Evolutionary conservation across 208 protist genomes (phyloP), one percentile per base, ranked within the genome.

Genomic region (Trypanosoma melophagium): DNA sequence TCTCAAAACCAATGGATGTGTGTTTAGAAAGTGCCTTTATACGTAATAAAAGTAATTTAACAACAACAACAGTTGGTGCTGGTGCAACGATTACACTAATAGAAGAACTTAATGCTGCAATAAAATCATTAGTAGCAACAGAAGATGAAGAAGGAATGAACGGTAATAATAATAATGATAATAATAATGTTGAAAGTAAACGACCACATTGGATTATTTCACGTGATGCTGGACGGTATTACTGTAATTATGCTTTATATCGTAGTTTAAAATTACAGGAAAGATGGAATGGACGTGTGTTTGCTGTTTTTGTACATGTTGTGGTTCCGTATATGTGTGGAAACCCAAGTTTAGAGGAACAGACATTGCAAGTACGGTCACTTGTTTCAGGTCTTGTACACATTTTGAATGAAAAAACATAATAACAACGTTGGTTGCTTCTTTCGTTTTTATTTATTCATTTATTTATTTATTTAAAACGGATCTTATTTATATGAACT

Each of bases 221-320:
- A 12, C 62, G 59, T 49, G 61, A 90, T 45, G 88, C 85, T 4
- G 88, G 85, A 1, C 77, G 83, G 13, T 91, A 92, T 60, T 61
- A 90, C 44, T 94, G 84, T 69, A 92, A 94, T 69, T 91, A 73
- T 50, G 60, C 74, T 19, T 74, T 94, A 17, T 94, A 92, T 62
- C 61, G 69, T 22, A 69, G 71, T 10, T 51, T 90, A 31, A 44
- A 76, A 16, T 57, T 91, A 16, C 83, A 90, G 65, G 58, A 86
- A 21, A 74, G 71, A 58, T 77, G 82, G 67, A 42, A 42, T 17
- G 57, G 57, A 2, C 62, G 57, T 10, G 82, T 88, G 19, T 77
- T 60, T 55, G 60, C 57, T 12, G 61, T 89, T 13, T 87, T 92
- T 64, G 61, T 92, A 24, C 82, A 92, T 65, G 75, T 89, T n/a